These are phyloP conservation scores for Albatrellus ellisii DNA, from an alignment of 768 basidiomycete species.

Conservation along the genomic window DNA sequence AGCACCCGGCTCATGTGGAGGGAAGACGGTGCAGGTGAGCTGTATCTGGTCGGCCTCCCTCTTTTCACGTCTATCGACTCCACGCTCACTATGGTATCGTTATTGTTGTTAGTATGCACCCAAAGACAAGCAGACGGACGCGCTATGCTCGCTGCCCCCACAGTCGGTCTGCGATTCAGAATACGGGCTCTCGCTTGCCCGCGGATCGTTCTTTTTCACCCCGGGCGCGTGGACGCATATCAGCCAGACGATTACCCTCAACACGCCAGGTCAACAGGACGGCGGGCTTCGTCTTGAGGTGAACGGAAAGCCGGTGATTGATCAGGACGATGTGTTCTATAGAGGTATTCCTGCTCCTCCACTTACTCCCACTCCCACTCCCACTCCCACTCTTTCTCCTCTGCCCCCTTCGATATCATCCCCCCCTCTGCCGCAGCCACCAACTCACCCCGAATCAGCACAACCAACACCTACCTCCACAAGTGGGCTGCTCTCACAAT, in stretches of 20 bases:
- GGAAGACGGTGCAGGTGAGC: conserved; percentile 49
- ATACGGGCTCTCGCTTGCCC: conserved; percentile 67
- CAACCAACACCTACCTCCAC: no score
- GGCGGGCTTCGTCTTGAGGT: conserved; percentile 53
- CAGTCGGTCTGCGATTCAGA: conserved; percentile 46
- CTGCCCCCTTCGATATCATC: no score
- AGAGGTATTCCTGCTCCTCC: conserved; percentile 24
- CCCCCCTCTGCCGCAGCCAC: no score
- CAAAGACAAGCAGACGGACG: conserved; percentile 48
- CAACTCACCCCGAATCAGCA: no score
- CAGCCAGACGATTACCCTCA: conserved; percentile 55
- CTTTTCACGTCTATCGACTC: neutral
- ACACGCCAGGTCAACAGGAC: conserved; percentile 60
- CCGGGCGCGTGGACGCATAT: conserved; percentile 61
- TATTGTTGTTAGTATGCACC: conserved; percentile 55
- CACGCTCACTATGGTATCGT: neutral
- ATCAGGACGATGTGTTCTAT: conserved; percentile 48
- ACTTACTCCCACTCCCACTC: no score
- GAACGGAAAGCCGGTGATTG: conserved; percentile 41
- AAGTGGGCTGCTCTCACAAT: no score
- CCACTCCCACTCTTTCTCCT: no score
- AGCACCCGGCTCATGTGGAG: conserved; percentile 85
- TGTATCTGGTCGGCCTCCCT: conserved; percentile 45
- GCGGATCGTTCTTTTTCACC: conserved; percentile 54
- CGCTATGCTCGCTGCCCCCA: conserved; percentile 42